Conservation (phyloP, 441 rosid species). For the Syzygium syzygioides region DNA sequence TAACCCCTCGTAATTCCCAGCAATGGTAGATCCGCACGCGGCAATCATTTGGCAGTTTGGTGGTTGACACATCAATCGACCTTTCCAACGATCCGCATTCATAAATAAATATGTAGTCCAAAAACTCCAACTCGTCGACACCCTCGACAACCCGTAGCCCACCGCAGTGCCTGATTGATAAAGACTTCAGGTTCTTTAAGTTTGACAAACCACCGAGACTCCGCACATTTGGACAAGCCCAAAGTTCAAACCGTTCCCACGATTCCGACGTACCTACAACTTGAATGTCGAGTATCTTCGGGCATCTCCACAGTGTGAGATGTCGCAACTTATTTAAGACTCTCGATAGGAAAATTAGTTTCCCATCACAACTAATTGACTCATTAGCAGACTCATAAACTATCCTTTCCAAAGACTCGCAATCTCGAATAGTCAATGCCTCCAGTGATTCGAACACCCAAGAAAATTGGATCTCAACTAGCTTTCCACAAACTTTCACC, state of each 20-base stretch:
- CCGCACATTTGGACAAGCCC: not conserved
- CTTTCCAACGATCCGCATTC: not conserved
- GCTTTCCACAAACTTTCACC: not conserved
- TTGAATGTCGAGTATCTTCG: not conserved
- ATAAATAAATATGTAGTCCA: fast-evolving
- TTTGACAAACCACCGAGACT: not conserved
- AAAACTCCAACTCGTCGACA: not conserved
- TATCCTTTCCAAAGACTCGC: not conserved
- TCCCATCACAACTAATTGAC: not conserved
- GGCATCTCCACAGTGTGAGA: not conserved
- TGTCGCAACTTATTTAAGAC: not conserved
- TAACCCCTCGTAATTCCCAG: not conserved
- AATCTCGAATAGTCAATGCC: not conserved
- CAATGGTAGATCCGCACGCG: fast-evolving
- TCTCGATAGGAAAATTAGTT: not conserved
- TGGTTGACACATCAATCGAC: not conserved
- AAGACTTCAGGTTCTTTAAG: not conserved
- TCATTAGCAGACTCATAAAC: not conserved
- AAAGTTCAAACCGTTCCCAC: not conserved
- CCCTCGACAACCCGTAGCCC: not conserved
- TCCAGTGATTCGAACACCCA: not conserved
- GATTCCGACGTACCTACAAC: not conserved
- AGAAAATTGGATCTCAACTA: not conserved
- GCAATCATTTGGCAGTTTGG: not conserved
- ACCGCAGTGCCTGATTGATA: fast-evolving